Conservation (phyloP, 78 protist species). For the Tieghemostelium lacteum region DNA sequence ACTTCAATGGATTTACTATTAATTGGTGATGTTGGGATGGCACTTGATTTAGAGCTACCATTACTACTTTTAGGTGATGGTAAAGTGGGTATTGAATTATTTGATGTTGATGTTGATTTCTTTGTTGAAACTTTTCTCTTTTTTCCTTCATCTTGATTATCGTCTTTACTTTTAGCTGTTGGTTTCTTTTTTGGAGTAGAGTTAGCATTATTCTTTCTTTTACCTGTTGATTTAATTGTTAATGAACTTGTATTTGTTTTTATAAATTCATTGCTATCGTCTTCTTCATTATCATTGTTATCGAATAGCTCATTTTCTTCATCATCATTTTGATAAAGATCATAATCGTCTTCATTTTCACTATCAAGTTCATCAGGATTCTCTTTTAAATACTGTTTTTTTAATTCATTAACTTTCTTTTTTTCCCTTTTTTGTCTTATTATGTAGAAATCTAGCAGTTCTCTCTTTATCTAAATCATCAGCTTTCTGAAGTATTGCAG, state of each 20-base stretch:
- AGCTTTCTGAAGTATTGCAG: background rate
- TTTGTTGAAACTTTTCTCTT: background rate
- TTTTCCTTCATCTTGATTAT: background rate
- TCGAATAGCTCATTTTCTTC: background rate
- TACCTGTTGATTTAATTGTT: too few relatives aligned
- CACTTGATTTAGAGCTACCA: background rate
- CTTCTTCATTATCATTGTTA: background rate
- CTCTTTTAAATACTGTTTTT: background rate
- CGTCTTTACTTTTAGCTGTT: background rate
- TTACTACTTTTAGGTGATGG: background rate
- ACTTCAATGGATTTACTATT: slow-evolving; percentile 13
- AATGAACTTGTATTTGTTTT: background rate
- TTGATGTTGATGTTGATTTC: background rate
- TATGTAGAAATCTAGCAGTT: slow-evolving; percentile 3
- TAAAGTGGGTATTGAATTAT: background rate
- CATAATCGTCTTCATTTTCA: background rate
- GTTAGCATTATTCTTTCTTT: too few relatives aligned
- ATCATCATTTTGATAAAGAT: background rate
- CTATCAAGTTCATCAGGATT: background rate
- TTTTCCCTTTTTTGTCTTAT: background rate
- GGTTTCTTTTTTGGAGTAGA: background rate
- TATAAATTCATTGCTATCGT: background rate
- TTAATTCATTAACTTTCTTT: slow-evolving; percentile 4
- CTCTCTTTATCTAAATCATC: slow-evolving; percentile 27
- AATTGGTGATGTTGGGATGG: background rate